These are phyloP conservation scores for Neopestalotiopsis clavispora DNA, from an alignment of 2,329 filamentous ascomycete genomes.

Conservation along the genomic window DNA sequence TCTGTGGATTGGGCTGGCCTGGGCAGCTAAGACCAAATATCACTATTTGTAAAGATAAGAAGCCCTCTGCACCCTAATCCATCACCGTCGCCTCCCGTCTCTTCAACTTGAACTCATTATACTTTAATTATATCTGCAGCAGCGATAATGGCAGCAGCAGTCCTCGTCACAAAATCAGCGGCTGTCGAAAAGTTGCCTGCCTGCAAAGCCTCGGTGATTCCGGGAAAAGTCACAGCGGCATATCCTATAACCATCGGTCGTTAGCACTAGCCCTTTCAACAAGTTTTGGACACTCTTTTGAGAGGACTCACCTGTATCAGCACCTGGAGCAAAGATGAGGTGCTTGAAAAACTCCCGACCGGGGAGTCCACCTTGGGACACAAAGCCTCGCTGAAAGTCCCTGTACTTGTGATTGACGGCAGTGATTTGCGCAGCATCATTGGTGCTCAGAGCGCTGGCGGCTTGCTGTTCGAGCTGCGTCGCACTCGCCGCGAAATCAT, in stretches of 20 bases:
- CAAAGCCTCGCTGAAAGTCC: conserved; percentile 53
- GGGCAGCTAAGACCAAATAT: too few relatives aligned
- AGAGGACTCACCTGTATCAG: conserved; percentile 48
- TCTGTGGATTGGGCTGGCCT: too few relatives aligned
- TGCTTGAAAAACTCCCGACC: conserved; percentile 50
- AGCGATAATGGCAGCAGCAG: conserved; percentile 31
- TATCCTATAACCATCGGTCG: conserved; percentile 27
- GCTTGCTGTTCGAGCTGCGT: conserved; percentile 39
- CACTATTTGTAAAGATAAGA: too few relatives aligned
- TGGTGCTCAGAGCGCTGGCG: conserved; percentile 31
- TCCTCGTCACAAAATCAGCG: conserved; percentile 32
- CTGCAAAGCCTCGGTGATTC: conserved; percentile 34
- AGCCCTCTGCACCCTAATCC: too few relatives aligned
- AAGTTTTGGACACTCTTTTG: too few relatives aligned
- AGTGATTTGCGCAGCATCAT: conserved; percentile 36
- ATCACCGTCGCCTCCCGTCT: too few relatives aligned
- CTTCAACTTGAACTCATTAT: conserved; percentile 12
- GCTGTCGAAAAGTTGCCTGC: conserved; percentile 32
- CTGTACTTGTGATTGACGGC: conserved; percentile 52
- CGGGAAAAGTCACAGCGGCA: conserved; percentile 36
- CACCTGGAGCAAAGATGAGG: conserved; percentile 51
- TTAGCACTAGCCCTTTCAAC: conserved; percentile 1
- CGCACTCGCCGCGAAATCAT: conserved; percentile 39
- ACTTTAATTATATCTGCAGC: conserved; percentile 33
- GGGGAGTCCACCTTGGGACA: conserved; percentile 52